Evolutionary conservation across 1,139 yeast species (phyloP).

Genomic region (Yamadazyma jaroonii): DNA sequence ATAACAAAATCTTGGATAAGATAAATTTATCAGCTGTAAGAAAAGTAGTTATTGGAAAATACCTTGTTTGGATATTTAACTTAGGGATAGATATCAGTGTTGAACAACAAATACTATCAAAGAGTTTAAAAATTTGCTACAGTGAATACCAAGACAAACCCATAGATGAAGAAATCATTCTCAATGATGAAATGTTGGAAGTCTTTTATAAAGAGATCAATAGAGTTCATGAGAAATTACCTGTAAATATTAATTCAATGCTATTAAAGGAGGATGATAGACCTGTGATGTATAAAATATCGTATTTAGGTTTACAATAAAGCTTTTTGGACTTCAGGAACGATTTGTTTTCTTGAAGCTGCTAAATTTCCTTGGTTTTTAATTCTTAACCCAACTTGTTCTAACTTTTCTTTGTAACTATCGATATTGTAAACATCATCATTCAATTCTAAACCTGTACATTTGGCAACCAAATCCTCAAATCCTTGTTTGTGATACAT

Average conservation of each 20-base stretch:
- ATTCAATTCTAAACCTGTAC: slow-evolving; percentile 14
- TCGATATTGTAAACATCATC: slow-evolving; percentile 18
- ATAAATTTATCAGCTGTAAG: slow-evolving; percentile 47
- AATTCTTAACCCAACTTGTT: slow-evolving; percentile 25
- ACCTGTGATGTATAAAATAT: slow-evolving; percentile 13
- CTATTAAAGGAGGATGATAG: slow-evolving; percentile 15
- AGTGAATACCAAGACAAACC: slow-evolving; percentile 13
- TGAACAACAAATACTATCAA: slow-evolving; percentile 12
- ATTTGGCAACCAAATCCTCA: background rate
- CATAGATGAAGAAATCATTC: slow-evolving; percentile 13
- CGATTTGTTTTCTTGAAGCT: slow-evolving; percentile 87
- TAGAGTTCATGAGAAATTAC: slow-evolving; percentile 26
- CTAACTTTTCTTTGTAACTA: slow-evolving; percentile 18
- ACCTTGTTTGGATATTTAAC: slow-evolving; percentile 61
- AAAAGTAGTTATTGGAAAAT: slow-evolving; percentile 59
- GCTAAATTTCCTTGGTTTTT: slow-evolving; percentile 53
- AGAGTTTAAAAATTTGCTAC: slow-evolving; percentile 45
- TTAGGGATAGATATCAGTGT: slow-evolving; percentile 35
- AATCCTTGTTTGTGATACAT: slow-evolving; percentile 8
- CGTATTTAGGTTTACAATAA: slow-evolving; percentile 18
- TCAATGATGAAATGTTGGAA: slow-evolving; percentile 20
- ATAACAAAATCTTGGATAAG: slow-evolving; percentile 41
- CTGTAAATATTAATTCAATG: slow-evolving; percentile 23
- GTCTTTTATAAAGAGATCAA: slow-evolving; percentile 25
- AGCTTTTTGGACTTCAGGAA: slow-evolving; percentile 49